phyloP scores from a whole-genome alignment of 352 stramenopile species.

The Globisporangium uncinulatum region DNA sequence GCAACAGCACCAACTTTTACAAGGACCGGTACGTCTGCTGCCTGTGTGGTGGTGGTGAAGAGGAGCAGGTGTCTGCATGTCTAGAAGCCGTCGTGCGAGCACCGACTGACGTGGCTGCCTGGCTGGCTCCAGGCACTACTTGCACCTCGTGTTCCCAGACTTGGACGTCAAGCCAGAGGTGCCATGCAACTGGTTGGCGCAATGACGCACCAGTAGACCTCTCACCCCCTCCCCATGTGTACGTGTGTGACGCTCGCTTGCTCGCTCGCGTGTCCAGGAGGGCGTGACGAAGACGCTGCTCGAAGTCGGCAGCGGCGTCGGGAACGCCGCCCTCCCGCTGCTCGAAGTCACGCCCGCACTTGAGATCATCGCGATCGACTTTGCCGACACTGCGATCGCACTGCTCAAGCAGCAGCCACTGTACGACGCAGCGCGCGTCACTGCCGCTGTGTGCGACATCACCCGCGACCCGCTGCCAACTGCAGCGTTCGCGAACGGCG shows the following conservation, averaged over 20 bases:
- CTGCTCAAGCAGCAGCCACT: constrained; percentile 87
- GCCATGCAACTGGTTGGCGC: no score
- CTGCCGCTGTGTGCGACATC: constrained; percentile 79
- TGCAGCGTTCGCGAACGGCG: constrained; percentile 43
- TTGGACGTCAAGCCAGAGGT: constrained; percentile 59
- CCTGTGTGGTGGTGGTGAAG: not conserved
- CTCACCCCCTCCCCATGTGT: no score
- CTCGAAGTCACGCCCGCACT: constrained; percentile 88
- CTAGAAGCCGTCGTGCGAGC: no score
- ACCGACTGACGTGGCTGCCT: not conserved
- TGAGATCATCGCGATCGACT: constrained; percentile 90
- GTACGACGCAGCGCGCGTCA: constrained; percentile 66
- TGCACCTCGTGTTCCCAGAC: constrained; percentile 89
- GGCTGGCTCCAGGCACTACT: constrained; percentile 66
- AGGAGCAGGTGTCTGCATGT: no score
- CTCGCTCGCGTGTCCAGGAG: not conserved
- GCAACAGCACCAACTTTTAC: constrained; percentile 93
- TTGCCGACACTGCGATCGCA: constrained; percentile 88
- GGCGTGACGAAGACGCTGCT: constrained; percentile 67
- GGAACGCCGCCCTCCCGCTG: constrained; percentile 92
- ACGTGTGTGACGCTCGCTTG: not conserved
- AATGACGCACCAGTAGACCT: not conserved
- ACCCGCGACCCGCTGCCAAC: constrained; percentile 67
- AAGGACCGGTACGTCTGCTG: constrained; percentile 71
- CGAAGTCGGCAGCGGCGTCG: constrained; percentile 94